Base-by-base conservation (phyloP, 2,329 filamentous ascomycete species). In the Diaporthe caulivora region DNA sequence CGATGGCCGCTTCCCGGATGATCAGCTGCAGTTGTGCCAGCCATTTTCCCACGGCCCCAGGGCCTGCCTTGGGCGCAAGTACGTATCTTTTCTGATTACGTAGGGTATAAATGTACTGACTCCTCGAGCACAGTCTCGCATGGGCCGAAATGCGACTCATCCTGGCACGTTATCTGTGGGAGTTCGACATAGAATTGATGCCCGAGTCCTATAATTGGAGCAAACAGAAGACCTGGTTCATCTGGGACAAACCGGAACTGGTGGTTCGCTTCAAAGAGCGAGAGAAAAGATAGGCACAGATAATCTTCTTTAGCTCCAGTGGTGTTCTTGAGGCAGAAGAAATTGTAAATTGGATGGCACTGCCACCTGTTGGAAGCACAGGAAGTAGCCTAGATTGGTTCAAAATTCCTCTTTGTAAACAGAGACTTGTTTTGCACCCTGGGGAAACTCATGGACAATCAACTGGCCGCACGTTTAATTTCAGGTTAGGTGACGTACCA, bases 51-150 rank as follows among this genome's bases (percentile, higher is more conserved):
- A 76, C 26, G 81, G 81, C 1, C 79, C 81, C 2, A 75, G 81
- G 10, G 78, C 79, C 62, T 83, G 81, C 65, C 74, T 82, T 57
- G 81, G 81, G 9, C 78, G 75, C 74, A 80, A 79, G 64, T 68
- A 53, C 4, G 64, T 68, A 21, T 49, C n/a, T 44, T 3, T 15
- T 26, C n/a, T 18, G 26, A 49, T 51, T 34, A 13, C 42, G 6
- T 18, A 1, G 8, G 34, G 18, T n/a, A 21, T 49, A 29, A 29
- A 65, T 40, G 24, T 47, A 51, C 60, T 60, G 34, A 65, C 37
- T 21, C 4, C 37, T 29, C 18, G 17, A 47, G 26, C 47, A 42
- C 34, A 65, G 60, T 21, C 60, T 65, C 44, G 60, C 60, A 17
- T 65, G 44, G 42, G 60, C 60, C 34, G 60, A 65, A 26, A 65